Base-by-base conservation (phyloP, 1,284 basidiomycete genomes). In the Sphagnurus paluster region DNA sequence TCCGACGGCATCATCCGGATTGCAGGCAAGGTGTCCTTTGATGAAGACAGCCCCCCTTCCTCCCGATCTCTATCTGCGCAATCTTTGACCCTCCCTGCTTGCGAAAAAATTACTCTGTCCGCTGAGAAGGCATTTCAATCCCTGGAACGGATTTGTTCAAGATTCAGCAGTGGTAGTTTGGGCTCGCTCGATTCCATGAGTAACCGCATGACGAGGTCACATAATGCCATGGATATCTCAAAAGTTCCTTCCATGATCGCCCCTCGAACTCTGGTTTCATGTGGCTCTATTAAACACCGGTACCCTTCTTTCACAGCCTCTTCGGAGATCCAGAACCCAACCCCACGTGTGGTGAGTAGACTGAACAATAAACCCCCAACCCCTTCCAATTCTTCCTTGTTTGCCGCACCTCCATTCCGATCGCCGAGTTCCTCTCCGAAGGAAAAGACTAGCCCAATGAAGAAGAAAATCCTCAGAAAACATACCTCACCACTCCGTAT, bases 131-230 rank as follows among this genome's bases (percentile, higher is more conserved):
- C 59, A 20, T 52, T 62, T 19, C 52, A 51, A 20, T 67, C 64
- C 25, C 49, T 62, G 30, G 60, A 66, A 53, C 58, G 57, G n/a
- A 59, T 66, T 14, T 54, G 62, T 41, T 55, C 60, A 21, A 51
- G 54, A 24, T 64, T 66, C 45, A 68, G 65, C 51, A 62, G 60
- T 45, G 64, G 60, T 34, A 65, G 65, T 45, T 53, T 69, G 28
- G 65, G 63, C 16, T 69, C 67, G 1, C 59, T 69, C 11, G 63
- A 60, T 35, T 57, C 54, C 42, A 57, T 50, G 23, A 53, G 54
- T 23, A 55, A 57, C 17, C 48, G 36, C n/a, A 34, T 42, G 9
- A 30, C 21, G 7, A 17, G 5, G n/a, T 21, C 16, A 33, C 25
- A 16, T 44, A n/a, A 39, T 35, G 2, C 17, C 10, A 21, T 7